Conservation (phyloP, 75 land plant species). For the Pinus albicaulis region DNA sequence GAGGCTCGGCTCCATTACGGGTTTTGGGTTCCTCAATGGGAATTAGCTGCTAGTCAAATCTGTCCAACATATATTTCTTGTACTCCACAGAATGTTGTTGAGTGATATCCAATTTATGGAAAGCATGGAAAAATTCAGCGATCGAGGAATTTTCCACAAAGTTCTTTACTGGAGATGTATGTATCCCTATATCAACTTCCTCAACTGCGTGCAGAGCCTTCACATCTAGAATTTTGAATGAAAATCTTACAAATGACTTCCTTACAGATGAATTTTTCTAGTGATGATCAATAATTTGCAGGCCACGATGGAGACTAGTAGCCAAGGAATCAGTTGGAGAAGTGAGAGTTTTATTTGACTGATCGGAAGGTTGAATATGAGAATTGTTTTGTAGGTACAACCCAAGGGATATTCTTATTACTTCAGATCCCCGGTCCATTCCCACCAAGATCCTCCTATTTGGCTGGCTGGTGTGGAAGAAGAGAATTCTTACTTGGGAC, state of each 20-base stretch:
- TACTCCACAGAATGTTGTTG: slow-evolving; percentile 2
- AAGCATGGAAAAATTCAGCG: neutral
- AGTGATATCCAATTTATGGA: neutral
- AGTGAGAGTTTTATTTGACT: slow-evolving; percentile 16
- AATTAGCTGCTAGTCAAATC: slow-evolving; percentile 35
- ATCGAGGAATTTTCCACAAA: neutral
- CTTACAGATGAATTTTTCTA: slow-evolving; percentile 44
- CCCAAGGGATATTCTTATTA: slow-evolving; percentile 5
- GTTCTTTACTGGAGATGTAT: slow-evolving; percentile 36
- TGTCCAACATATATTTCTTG: slow-evolving; percentile 13
- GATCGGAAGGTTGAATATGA: slow-evolving; percentile 6
- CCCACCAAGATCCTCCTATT: no score
- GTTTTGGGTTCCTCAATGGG: slow-evolving; percentile 35
- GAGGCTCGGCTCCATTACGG: slow-evolving; percentile 33
- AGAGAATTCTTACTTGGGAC: no score
- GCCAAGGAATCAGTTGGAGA: slow-evolving; percentile 62
- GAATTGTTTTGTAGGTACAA: slow-evolving; percentile 13
- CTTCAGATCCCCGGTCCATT: neutral
- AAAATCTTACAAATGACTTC: slow-evolving; percentile 61
- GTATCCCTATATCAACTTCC: slow-evolving; percentile 57
- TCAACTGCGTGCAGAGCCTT: slow-evolving; percentile 24
- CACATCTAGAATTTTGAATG: slow-evolving; percentile 43
- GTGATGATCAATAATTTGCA: slow-evolving; percentile 64
- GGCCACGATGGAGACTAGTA: slow-evolving; percentile 77
- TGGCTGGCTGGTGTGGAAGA: no score